Conservation (phyloP, 2,329 filamentous ascomycete species). For the Magnaporthiopsis incrustans region DNA sequence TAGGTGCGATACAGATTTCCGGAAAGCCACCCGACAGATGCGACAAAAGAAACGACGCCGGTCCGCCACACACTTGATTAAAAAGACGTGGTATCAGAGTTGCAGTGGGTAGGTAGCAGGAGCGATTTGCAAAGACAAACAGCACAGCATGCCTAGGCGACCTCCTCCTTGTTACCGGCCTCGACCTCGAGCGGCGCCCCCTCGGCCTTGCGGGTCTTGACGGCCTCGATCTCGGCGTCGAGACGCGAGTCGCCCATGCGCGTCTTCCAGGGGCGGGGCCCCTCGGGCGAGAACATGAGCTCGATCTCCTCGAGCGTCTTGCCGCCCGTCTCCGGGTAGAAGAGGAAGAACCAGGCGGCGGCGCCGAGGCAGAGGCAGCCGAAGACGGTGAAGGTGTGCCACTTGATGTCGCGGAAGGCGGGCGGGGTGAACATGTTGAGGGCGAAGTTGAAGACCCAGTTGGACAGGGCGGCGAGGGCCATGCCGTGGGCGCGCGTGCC, state of each 20-base stretch:
- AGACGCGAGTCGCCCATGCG: slow-evolving; percentile 21
- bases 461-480: slow-evolving; percentile 45
- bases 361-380: slow-evolving; percentile 26
- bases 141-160: neutral
- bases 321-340: slow-evolving; percentile 30
- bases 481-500: slow-evolving; percentile 53
- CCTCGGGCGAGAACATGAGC: slow-evolving; percentile 23
- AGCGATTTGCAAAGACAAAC: neutral
- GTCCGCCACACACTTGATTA: neutral
- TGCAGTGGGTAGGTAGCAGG: neutral
- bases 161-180: neutral
- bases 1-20: no score
- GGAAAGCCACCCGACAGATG: neutral
- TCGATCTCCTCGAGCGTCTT: slow-evolving; percentile 35
- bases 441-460: slow-evolving; percentile 48
- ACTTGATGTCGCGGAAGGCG: slow-evolving; percentile 49
- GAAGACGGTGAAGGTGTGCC: slow-evolving; percentile 37
- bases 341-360: slow-evolving; percentile 25
- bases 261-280: slow-evolving; percentile 31
- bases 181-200: slow-evolving; percentile 2
- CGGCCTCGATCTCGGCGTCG: slow-evolving; percentile 19
- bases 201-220: slow-evolving; percentile 14
- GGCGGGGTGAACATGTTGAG: slow-evolving; percentile 51
- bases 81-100: neutral
- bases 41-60: neutral